These are phyloP conservation scores for Carallia brachiata DNA, from an alignment of 345 rosid genomes.

Conservation along the genomic window DNA sequence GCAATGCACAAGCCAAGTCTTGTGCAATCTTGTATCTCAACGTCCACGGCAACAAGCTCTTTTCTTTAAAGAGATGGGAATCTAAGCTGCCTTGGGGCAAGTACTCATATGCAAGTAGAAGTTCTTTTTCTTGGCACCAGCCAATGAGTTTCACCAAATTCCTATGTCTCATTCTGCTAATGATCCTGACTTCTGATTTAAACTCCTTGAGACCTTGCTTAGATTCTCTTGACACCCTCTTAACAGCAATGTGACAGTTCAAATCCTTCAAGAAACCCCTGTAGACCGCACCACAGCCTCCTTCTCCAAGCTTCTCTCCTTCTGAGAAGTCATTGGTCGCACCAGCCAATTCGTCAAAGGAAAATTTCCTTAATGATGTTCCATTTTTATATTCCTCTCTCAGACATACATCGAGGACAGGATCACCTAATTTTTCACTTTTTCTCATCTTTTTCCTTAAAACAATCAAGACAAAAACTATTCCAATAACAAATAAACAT, in stretches of 20 bases:
- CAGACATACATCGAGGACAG: not conserved
- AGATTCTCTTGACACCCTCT: not conserved
- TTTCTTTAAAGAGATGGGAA: constrained; percentile 16
- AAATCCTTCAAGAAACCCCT: not conserved
- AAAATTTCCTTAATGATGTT: not conserved
- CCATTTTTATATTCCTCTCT: not conserved
- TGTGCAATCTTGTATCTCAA: too few relatives aligned
- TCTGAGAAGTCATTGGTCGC: not conserved
- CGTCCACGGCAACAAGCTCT: too few relatives aligned
- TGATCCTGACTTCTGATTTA: constrained; percentile 24
- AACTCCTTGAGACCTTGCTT: constrained; percentile 24
- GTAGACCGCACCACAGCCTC: constrained; percentile 8
- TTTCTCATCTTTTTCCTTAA: not conserved
- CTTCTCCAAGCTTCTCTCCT: not conserved
- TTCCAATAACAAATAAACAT: not conserved
- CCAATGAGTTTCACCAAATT: constrained; percentile 38
- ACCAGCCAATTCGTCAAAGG: not conserved
- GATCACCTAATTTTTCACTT: too few relatives aligned
- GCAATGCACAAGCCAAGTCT: too few relatives aligned
- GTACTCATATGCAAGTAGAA: constrained; percentile 35
- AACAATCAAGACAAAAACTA: not conserved
- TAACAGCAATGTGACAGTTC: not conserved
- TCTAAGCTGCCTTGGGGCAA: constrained; percentile 37
- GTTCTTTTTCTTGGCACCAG: constrained; percentile 36
- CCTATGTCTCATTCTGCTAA: constrained; percentile 35